Evolutionary conservation across 495 filamentous ascomycete species (phyloP), one percentile per base, ranked within the genome.

Genomic region (Lasiosphaeria miniovina): DNA sequence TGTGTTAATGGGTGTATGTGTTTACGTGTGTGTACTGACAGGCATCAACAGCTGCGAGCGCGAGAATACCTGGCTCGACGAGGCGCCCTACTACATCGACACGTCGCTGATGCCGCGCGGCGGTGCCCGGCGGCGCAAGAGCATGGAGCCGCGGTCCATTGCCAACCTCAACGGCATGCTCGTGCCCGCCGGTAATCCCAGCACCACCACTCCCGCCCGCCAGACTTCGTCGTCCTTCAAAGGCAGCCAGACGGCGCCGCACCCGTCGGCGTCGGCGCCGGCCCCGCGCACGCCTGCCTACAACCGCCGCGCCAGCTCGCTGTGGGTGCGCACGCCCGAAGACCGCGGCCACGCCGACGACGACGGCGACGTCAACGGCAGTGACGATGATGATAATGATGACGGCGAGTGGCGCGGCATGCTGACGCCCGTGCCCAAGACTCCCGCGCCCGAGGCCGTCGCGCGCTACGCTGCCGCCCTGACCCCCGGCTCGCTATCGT

Each of bases 131-230:
- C 85, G 91, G 36, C 83, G 90, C 40, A 96, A 95, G 82, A 91
- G 88, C 60, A 96, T 96, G 92, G 90, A 96, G 72, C 92, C 92
- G 3, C 84, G 84, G 60, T 84, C 88, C 3, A 75, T 96, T 11
- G 81, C 85, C 60, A 91, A 91, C 57, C 62, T 88, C 32, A 90
- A 91, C 59, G 86, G 87, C 36, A 88, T 80, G 3, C 75, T 90
- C 4, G 68, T 83, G 14, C 67, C 75, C 11, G 78, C 82, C 3
- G 70, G 75, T 6, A 62, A 65, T 17, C 73, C 76, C 49, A 66
- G 66, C 14, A 69, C 46, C 49, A 68, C 52, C 43, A 24, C 24
- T 24, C 24, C 24, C 24, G 24, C 24, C 24, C 24, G 24, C 24
- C 24, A 24, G 24, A 24, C 24, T 0, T 24, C 24, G 24, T 24